Evolutionary conservation across 768 basidiomycete genomes (phyloP).

Genomic region (Rhizopogon vinicolor): DNA sequence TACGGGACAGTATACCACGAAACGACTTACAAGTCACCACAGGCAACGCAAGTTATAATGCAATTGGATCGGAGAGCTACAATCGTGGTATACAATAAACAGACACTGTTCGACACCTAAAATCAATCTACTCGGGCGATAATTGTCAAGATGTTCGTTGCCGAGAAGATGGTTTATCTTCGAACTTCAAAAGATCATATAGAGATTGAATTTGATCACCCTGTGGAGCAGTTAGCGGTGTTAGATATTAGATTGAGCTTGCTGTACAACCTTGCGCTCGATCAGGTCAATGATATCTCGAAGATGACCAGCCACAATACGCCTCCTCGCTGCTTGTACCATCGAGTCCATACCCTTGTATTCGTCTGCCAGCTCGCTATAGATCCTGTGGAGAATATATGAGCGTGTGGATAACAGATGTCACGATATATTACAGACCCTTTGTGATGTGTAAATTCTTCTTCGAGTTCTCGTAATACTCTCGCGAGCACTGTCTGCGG

Average conservation of each 20-base stretch:
- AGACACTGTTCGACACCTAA: neutral
- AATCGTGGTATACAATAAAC: neutral
- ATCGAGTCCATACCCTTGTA: conserved; percentile 88
- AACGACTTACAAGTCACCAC: neutral
- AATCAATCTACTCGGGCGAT: neutral
- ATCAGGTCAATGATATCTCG: conserved; percentile 88
- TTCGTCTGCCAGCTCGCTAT: conserved; percentile 86
- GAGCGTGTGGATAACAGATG: neutral
- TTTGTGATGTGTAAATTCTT: conserved; percentile 93
- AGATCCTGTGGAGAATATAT: conserved; percentile 56
- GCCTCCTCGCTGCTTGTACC: conserved; percentile 75
- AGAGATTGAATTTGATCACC: conserved; percentile 93
- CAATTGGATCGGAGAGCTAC: neutral
- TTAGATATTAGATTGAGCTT: conserved; percentile 2
- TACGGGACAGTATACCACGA: too few relatives aligned
- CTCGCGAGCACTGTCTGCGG: conserved; percentile 85
- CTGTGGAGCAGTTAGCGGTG: conserved; percentile 32
- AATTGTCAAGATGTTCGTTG: neutral
- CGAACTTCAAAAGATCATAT: conserved; percentile 78
- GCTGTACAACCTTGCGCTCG: conserved; percentile 73
- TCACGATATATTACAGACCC: conserved; percentile 47
- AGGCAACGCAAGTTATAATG: neutral
- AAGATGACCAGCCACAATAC: conserved; percentile 83
- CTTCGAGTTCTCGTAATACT: conserved; percentile 86
- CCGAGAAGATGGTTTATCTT: conserved; percentile 47